Percentiles rank a stretch among this genome's conserved stretches.
Evolutionary conservation across 192 early-diverging fungal species (phyloP).

Genomic region (Coemansia sp.): DNA sequence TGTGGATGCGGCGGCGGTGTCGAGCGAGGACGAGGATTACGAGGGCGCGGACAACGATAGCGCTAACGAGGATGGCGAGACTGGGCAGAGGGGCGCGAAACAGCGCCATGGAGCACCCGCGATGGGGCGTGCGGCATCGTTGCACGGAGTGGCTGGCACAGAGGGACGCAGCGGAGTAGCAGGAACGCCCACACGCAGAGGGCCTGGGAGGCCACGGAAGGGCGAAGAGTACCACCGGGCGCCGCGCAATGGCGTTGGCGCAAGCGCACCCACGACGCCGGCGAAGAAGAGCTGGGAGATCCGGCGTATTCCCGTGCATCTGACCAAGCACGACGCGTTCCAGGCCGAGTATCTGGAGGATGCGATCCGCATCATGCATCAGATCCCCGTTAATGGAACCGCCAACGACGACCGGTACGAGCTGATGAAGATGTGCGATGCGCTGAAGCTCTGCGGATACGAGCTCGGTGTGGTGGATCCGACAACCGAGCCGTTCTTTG

Average conservation of each 20-base stretch:
- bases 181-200: conserved; percentile 6
- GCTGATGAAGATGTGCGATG: conserved; percentile 50
- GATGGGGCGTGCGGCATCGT: background rate
- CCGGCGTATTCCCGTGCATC: conserved; percentile 33
- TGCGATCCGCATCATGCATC: conserved; percentile 15
- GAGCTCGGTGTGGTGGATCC: conserved; percentile 25
- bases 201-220: conserved; percentile 39
- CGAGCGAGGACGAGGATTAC: conserved; percentile 34
- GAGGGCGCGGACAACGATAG: background rate
- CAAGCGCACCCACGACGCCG: conserved; percentile 4
- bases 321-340: conserved; percentile 49
- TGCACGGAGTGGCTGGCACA: background rate
- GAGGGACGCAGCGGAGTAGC: background rate
- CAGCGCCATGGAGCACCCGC: background rate
- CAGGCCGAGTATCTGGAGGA: conserved; percentile 19
- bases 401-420: conserved; percentile 40
- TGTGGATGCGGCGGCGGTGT: conserved; percentile 17
- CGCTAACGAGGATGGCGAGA: background rate
- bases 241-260: background rate
- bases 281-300: conserved; percentile 19
- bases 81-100: background rate
- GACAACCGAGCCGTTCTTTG: conserved; percentile 15
- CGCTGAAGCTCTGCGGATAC: conserved; percentile 51
- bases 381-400: conserved; percentile 15
- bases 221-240: background rate